Evolutionary conservation across 805 yeast genomes (phyloP).

Genomic region (Saturnispora zaruensis): DNA sequence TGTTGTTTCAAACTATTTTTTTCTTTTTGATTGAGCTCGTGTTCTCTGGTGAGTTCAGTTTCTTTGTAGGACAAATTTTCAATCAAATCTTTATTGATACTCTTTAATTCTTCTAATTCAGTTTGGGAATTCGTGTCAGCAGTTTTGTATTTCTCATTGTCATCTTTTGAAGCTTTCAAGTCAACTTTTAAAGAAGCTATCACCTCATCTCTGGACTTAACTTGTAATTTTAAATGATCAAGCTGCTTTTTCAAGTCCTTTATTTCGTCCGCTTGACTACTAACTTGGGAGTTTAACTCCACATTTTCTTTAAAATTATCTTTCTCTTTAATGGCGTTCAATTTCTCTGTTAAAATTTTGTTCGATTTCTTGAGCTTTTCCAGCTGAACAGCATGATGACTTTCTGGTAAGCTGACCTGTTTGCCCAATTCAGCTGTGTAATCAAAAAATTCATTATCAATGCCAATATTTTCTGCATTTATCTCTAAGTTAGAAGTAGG

Average conservation of each 20-base stretch:
- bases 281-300: slow-evolving; percentile 7
- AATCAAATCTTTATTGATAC: slow-evolving; percentile 52
- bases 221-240: slow-evolving; percentile 6
- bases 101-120: slow-evolving; percentile 12
- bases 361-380: slow-evolving; percentile 21
- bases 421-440: slow-evolving; percentile 20
- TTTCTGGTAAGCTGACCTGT: slow-evolving; percentile 23
- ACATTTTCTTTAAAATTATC: slow-evolving; percentile 12
- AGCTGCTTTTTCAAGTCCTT: slow-evolving; percentile 15
- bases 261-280: slow-evolving; percentile 7
- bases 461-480: neutral
- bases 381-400: slow-evolving; percentile 22
- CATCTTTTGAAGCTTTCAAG: slow-evolving; percentile 13
- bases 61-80: slow-evolving; percentile 65
- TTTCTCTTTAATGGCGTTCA: slow-evolving; percentile 13
- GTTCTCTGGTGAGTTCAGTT: slow-evolving; percentile 46
- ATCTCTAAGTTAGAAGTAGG: slow-evolving; percentile 7
- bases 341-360: slow-evolving; percentile 13
- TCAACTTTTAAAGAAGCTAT: slow-evolving; percentile 3
- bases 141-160: slow-evolving; percentile 10
- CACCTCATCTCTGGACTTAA: neutral
- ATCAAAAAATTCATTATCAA: slow-evolving; percentile 4
- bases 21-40: slow-evolving; percentile 41
- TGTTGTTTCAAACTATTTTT: slow-evolving; percentile 37
- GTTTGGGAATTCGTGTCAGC: neutral